phyloP scores from a whole-genome alignment of 306 rosid species.

The Mimosa bimucronata region DNA sequence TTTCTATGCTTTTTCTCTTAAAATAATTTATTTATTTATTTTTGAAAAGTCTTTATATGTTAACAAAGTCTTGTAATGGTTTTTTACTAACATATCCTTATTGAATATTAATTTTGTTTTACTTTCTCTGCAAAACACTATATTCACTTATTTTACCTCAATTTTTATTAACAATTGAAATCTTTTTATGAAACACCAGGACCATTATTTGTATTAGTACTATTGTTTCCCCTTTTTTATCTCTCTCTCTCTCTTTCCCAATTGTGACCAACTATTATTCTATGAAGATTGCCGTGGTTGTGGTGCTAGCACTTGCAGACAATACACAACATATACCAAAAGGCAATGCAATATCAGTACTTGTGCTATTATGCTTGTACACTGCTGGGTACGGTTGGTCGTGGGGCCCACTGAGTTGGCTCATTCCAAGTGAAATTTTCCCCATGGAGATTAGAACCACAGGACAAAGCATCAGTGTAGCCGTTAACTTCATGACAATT shows the following conservation, averaged over 20 bases:
- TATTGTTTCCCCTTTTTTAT: too few species aligned
- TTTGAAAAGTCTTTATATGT: too few species aligned
- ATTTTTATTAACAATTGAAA: too few species aligned
- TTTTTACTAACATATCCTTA: too few species aligned
- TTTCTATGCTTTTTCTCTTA: too few species aligned
- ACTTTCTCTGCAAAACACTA: too few species aligned
- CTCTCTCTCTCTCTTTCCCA: background rate
- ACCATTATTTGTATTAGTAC: too few species aligned
- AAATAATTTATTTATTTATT: too few species aligned
- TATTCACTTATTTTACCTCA: too few species aligned
- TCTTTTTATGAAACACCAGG: too few species aligned
- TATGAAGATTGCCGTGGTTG: conserved; percentile 52
- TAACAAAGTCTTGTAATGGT: too few species aligned
- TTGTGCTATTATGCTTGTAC: conserved; percentile 57
- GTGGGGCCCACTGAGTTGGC: conserved; percentile 79
- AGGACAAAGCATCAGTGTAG: conserved; percentile 65
- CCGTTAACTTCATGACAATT: conserved; percentile 48
- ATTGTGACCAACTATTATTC: background rate
- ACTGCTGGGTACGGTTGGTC: conserved; percentile 74
- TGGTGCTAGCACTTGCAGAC: conserved; percentile 42
- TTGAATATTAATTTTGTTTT: too few species aligned
- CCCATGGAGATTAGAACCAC: conserved; percentile 59
- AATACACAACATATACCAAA: conserved; percentile 48
- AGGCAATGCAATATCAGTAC: conserved; percentile 43
- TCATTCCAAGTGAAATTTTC: conserved; percentile 70